These are phyloP conservation scores for Yamadazyma sp. DNA, from an alignment of 805 yeast genomes.

Conservation along the genomic window DNA sequence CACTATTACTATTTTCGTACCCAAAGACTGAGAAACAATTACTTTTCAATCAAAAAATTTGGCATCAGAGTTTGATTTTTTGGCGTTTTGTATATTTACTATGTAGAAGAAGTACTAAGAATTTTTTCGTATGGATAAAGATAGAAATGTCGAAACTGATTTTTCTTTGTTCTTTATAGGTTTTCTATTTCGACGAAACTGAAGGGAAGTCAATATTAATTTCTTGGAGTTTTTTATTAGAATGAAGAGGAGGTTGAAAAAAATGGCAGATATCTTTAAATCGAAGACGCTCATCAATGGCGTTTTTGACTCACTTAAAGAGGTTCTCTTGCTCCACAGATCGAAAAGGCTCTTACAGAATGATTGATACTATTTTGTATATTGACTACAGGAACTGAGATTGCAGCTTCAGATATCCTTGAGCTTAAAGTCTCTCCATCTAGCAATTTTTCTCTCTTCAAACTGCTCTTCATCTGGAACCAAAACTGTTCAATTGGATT, in stretches of 20 bases:
- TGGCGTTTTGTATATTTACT: too few species aligned
- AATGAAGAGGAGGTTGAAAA: background rate
- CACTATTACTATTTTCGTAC: too few species aligned
- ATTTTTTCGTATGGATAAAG: background rate
- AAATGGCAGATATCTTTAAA: background rate
- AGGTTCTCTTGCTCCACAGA: slow-evolving; percentile 1
- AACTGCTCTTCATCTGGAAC: slow-evolving; percentile 10
- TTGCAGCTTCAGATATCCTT: slow-evolving; percentile 12
- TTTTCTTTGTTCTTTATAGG: background rate
- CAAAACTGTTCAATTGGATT: slow-evolving; percentile 20
- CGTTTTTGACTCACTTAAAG: slow-evolving; percentile 1
- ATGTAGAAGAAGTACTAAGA: background rate
- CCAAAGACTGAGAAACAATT: too few species aligned
- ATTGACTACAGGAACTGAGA: slow-evolving; percentile 6
- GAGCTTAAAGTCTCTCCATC: slow-evolving; percentile 7
- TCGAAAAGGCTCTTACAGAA: slow-evolving; percentile 5
- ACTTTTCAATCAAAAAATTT: too few species aligned
- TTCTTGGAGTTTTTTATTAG: background rate
- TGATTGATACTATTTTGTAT: slow-evolving; percentile 6
- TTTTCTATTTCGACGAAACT: too few species aligned
- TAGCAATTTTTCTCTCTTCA: slow-evolving; percentile 10
- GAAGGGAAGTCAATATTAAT: slow-evolving; percentile 1
- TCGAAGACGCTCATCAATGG: background rate
- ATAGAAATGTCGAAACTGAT: background rate
- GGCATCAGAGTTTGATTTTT: too few species aligned